Base-by-base conservation (phyloP, 495 filamentous ascomycete species). In the Aspergillus nidulans region DNA sequence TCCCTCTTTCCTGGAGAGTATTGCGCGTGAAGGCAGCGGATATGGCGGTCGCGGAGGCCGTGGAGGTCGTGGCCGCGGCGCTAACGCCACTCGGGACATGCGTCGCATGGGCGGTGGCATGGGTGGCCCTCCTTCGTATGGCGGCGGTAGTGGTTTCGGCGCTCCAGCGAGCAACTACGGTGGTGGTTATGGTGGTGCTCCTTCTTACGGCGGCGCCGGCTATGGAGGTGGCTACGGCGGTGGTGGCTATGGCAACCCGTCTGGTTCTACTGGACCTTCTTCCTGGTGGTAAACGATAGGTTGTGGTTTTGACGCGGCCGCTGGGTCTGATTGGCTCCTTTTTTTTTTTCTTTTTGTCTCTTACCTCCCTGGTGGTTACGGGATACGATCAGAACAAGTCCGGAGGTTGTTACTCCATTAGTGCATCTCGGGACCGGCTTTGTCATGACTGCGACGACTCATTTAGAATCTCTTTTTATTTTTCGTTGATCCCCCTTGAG, bases 1-100 rank as follows among this genome's bases (percentile, higher is more conserved):
- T 55, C 94, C 94, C 24, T 69, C 77, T 25, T 98, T 97, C 83
- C 76, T 98, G 24, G 94, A 97, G 80, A 92, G 86, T 66, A 95
- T 97, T 76, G 91, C 94, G 65, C 91, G 94, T 56, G 94, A 97
- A 77, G 87, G 89, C 45, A 85, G 88, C 59, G 89, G 85, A 62
- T 89, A 82, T 60, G 86, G 89, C 47, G 81, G 89, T 41, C 79
- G 89, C 65, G 78, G 89, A 52, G 76, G 87, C 41, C 80, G 91
- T 52, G 81, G 90, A 55, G 79, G 86, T 54, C 82, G 87, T 59
- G 85, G 88, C 63, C 74, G 79, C 63, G 77, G 82, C 56, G 76
- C 78, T 60, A 69, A 67, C 65, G 85, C 85, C 58, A 94, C 88
- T 67, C 90, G 91, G 69, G 95, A 97, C 70, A 87, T 96, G 77